Percentiles rank a stretch among this genome's conserved stretches.
These are phyloP conservation scores for Termitomyces sp. DNA, from an alignment of 768 basidiomycete species.

Conservation along the genomic window DNA sequence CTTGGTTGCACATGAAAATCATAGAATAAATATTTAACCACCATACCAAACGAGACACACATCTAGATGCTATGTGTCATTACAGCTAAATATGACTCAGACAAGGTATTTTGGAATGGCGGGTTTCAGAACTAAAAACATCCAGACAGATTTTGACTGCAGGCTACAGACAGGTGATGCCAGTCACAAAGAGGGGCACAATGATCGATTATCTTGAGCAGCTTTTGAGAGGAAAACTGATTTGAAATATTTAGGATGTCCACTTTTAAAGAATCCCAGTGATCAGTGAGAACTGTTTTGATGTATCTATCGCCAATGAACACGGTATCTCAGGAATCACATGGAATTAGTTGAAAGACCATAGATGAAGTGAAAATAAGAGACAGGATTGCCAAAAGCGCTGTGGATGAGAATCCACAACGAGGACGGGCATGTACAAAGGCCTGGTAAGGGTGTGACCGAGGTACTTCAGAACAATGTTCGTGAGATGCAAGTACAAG, in stretches of 20 bases:
- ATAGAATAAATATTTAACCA: not conserved
- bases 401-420: too few relatives aligned
- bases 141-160: not conserved
- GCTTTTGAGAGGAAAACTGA: not conserved
- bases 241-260: not conserved
- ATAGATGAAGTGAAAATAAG: too few relatives aligned
- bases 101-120: not conserved
- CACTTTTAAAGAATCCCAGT: not conserved
- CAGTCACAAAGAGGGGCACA: not conserved
- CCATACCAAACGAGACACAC: not conserved
- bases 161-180: not conserved
- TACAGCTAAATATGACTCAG: too few relatives aligned
- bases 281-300: too few relatives aligned
- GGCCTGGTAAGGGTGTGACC: too few relatives aligned
- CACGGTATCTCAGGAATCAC: too few relatives aligned
- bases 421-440: too few relatives aligned
- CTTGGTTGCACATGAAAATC: not conserved
- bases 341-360: too few relatives aligned
- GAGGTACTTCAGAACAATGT: not conserved
- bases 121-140: not conserved
- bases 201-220: not conserved
- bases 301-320: too few relatives aligned
- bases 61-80: not conserved
- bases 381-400: too few relatives aligned
- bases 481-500: not conserved